A percentile compares a stretch with the other conserved stretches of the same genome.
Conservation (phyloP, 2,329 filamentous ascomycete species). For the Nectriaceae sp. region DNA sequence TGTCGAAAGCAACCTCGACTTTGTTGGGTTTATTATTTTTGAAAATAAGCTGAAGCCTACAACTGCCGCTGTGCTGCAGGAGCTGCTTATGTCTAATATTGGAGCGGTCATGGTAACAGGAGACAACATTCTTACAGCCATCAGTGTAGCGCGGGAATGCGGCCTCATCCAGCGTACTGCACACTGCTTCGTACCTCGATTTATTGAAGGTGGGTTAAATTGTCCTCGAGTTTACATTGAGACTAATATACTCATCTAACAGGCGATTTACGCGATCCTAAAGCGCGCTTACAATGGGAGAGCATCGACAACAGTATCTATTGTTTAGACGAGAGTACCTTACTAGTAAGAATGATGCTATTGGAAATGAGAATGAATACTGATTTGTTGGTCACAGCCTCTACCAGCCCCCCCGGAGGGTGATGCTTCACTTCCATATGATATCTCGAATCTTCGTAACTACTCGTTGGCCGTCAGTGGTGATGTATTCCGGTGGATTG, state of each 20-base stretch:
- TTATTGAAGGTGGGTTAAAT: constrained; percentile 63
- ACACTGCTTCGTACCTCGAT: constrained; percentile 92
- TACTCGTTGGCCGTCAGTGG: constrained; percentile 89
- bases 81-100: constrained; percentile 81
- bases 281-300: constrained; percentile 81
- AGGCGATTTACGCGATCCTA: constrained; percentile 73
- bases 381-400: constrained; percentile 51
- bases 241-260: constrained; percentile 11
- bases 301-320: constrained; percentile 87
- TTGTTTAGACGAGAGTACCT: constrained; percentile 74
- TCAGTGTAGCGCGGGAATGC: constrained; percentile 92
- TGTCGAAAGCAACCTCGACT: constrained; percentile 81
- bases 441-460: constrained; percentile 77
- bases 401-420: constrained; percentile 67
- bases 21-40: constrained; percentile 96
- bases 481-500: constrained; percentile 94
- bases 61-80: constrained; percentile 77
- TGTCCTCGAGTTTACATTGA: not conserved
- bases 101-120: constrained; percentile 95
- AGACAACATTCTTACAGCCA: constrained; percentile 95
- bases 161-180: constrained; percentile 76
- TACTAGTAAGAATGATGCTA: constrained; percentile 54
- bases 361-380: not conserved
- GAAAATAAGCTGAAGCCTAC: constrained; percentile 97
- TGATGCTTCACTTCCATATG: constrained; percentile 84